phyloP scores from a whole-genome alignment of 257 asterid genomes.

The Solanum lycopersicoides region DNA sequence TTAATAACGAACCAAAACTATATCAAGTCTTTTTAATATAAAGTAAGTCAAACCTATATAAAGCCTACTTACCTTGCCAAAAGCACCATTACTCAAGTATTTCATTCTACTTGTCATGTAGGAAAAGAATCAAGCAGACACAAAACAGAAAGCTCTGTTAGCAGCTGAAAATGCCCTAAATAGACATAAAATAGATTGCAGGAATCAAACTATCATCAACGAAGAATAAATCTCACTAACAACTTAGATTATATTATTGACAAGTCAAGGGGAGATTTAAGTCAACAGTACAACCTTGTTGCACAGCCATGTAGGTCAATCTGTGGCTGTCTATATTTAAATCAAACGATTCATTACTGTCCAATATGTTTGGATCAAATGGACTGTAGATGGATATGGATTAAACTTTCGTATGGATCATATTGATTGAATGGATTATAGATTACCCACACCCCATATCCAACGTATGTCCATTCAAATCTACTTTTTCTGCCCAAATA shows the following conservation, averaged over 20 bases:
- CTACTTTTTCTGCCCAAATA: neutral
- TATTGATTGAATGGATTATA: neutral
- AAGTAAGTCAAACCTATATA: neutral
- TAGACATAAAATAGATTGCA: neutral
- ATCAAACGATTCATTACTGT: neutral
- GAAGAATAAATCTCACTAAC: neutral
- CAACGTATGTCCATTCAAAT: neutral
- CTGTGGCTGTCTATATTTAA: neutral
- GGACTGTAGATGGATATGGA: neutral
- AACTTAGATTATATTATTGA: neutral
- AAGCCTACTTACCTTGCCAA: neutral
- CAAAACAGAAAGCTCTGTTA: neutral
- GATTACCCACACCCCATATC: neutral
- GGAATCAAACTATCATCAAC: neutral
- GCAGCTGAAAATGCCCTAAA: neutral
- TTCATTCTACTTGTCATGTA: neutral
- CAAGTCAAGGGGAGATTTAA: neutral
- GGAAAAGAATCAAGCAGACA: neutral
- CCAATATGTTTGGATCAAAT: neutral
- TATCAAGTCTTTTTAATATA: neutral
- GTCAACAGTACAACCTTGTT: neutral
- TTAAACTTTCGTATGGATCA: neutral
- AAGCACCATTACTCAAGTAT: neutral
- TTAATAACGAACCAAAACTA: neutral
- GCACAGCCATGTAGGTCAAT: neutral